Evolutionary conservation across 495 filamentous ascomycete genomes (phyloP).

Genomic region (Cairneyella variabilis): DNA sequence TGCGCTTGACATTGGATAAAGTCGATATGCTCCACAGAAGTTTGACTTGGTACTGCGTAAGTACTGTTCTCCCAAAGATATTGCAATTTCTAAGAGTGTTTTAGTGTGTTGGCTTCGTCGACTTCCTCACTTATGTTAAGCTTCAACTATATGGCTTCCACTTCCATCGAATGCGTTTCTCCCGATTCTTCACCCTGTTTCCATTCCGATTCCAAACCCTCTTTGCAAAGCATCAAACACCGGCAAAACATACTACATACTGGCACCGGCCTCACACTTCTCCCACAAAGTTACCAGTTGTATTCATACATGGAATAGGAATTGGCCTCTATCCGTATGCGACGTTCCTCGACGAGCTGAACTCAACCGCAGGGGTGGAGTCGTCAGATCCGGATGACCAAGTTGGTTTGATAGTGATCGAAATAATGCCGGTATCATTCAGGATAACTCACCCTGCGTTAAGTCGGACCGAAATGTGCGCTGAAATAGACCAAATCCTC

Average conservation of each 20-base stretch:
- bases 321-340: constrained; percentile 63
- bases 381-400: constrained; percentile 32
- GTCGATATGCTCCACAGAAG: constrained; percentile 58
- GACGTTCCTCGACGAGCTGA: constrained; percentile 49
- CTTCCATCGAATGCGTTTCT: constrained; percentile 33
- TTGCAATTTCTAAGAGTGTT: not conserved
- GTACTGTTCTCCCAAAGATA: constrained; percentile 26
- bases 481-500: constrained; percentile 45
- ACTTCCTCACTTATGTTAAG: constrained; percentile 43
- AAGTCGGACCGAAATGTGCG: constrained; percentile 41
- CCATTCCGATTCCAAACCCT: constrained; percentile 49
- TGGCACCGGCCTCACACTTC: constrained; percentile 63
- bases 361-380: constrained; percentile 27
- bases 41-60: constrained; percentile 58
- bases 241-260: constrained; percentile 51
- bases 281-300: constrained; percentile 45
- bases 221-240: constrained; percentile 35
- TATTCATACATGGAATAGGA: constrained; percentile 71
- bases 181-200: constrained; percentile 39
- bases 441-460: constrained; percentile 52
- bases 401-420: constrained; percentile 60
- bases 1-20: constrained; percentile 62
- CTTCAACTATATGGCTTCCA: constrained; percentile 36
- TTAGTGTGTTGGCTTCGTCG: constrained; percentile 38
- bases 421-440: constrained; percentile 59